Conservation (phyloP, 192 early-diverging fungal genomes). For the Coemansia sp. region DNA sequence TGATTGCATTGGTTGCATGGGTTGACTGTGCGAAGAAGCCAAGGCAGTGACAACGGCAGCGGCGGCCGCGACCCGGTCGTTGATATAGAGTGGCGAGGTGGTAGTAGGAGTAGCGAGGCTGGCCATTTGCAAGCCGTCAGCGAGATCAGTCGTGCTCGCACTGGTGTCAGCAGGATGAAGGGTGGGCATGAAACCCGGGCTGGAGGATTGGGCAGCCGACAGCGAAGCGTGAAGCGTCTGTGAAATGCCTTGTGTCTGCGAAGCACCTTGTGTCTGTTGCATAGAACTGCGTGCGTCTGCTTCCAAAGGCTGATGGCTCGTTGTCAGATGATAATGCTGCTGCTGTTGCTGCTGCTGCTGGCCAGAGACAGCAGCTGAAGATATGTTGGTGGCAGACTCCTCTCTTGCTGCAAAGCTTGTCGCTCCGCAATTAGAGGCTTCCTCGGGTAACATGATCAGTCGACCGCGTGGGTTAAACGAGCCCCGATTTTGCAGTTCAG, state of each 20-base stretch:
- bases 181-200: conserved; percentile 9
- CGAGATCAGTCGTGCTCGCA: neutral
- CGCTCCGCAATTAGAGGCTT: neutral
- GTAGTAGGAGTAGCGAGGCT: conserved; percentile 3
- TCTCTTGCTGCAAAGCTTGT: neutral
- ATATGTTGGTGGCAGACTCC: neutral
- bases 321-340: neutral
- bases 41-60: neutral
- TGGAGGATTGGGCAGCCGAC: neutral
- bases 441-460: neutral
- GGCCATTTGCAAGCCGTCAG: conserved; percentile 12
- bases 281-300: conserved; percentile 1
- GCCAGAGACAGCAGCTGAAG: neutral
- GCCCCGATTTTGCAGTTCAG: neutral
- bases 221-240: conserved; percentile 16
- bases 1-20: neutral
- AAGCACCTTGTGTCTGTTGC: conserved; percentile 9
- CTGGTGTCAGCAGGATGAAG: neutral
- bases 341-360: neutral
- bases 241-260: too few species aligned
- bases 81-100: conserved; percentile 15
- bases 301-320: conserved; percentile 10
- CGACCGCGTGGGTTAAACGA: neutral
- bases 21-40: conserved; percentile 5
- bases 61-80: conserved; percentile 5